Evolutionary conservation across 306 rosid genomes (phyloP), one percentile per base, ranked within the genome.

Genomic region (Prosopis cineraria): DNA sequence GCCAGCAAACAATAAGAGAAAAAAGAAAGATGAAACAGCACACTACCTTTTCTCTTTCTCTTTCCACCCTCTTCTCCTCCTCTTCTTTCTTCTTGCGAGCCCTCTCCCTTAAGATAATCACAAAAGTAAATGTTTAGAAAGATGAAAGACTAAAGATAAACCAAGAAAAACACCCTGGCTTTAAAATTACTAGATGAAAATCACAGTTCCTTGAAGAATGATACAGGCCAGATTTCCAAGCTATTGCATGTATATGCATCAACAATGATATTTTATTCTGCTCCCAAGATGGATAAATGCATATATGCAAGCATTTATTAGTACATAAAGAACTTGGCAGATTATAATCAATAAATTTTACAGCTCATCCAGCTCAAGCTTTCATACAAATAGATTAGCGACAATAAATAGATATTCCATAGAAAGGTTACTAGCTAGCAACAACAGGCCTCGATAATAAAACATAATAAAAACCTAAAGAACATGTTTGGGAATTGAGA

Each of bases 11-110:
- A 24, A 60, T 55, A 31, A 78, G 24, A 48, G 53, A 19, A 82
- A 82, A 82, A 81, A 30, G 37, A 66, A 58, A 69, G 60, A 41
- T 56, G 73, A 71, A 74, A 79, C 52, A 17, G 59, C 58, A 39
- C 72, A 79, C 63, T 79, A 95, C 97, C 97, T 90, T 95, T 86
- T 95, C 99, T 78, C 41, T 93, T 85, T 95, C 99, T 81, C 90
- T 91, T 82, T 95, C 98, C 53, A 3, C 70, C 81, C 79, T 91
- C 90, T 85, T 95, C 73, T 93, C 99, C 72, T 93, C 98, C 85
- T 95, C 99, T 88, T 95, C 98, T 88, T 95, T 95, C 93, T 91
- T 95, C 93, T 95, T 93, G 72, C 97, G 97, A 79, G 98, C 99
- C 73, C 78, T 91, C 91, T 95, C 99, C 93, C 99, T 93, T 77